phyloP scores from a whole-genome alignment of 2,329 filamentous ascomycete genomes.

The Penicillium italicum region DNA sequence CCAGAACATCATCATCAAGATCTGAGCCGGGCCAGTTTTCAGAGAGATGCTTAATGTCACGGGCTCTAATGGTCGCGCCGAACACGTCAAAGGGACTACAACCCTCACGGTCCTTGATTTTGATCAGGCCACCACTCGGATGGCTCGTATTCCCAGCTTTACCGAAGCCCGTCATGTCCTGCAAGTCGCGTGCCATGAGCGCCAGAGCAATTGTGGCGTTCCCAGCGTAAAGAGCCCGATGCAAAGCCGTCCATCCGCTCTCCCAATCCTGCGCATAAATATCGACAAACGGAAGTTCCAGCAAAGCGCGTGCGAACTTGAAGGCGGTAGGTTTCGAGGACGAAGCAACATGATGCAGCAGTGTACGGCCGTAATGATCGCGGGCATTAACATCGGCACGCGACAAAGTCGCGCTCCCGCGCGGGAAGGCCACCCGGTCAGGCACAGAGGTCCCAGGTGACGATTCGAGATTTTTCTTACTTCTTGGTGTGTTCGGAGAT shows the following conservation, averaged over 20 bases:
- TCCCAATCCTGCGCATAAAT: slow-evolving; percentile 83
- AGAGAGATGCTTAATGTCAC: slow-evolving; percentile 54
- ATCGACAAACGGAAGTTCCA: slow-evolving; percentile 79
- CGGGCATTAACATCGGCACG: slow-evolving; percentile 76
- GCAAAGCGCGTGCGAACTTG: slow-evolving; percentile 71
- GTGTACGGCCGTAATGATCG: slow-evolving; percentile 74
- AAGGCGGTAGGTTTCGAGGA: slow-evolving; percentile 66
- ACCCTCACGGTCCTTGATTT: slow-evolving; percentile 92
- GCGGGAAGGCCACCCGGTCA: slow-evolving; percentile 33
- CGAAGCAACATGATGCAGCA: slow-evolving; percentile 80
- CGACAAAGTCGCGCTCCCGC: slow-evolving; percentile 41
- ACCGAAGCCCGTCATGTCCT: slow-evolving; percentile 61
- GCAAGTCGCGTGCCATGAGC: slow-evolving; percentile 73
- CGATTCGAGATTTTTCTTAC: slow-evolving; percentile 44
- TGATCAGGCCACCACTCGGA: slow-evolving; percentile 73
- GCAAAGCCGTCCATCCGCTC: slow-evolving; percentile 93
- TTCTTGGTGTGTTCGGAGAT: slow-evolving; percentile 45
- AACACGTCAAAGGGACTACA: slow-evolving; percentile 94
- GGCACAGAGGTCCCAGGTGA: slow-evolving; percentile 48
- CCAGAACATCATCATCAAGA: slow-evolving; percentile 42
- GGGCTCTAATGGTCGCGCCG: slow-evolving; percentile 75
- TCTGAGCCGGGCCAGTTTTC: slow-evolving; percentile 38
- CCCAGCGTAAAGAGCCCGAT: slow-evolving; percentile 83
- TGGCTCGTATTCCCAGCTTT: slow-evolving; percentile 53
- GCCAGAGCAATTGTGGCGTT: slow-evolving; percentile 82